Conservation (phyloP, 345 rosid species). For the Pugionium dolabratum region DNA sequence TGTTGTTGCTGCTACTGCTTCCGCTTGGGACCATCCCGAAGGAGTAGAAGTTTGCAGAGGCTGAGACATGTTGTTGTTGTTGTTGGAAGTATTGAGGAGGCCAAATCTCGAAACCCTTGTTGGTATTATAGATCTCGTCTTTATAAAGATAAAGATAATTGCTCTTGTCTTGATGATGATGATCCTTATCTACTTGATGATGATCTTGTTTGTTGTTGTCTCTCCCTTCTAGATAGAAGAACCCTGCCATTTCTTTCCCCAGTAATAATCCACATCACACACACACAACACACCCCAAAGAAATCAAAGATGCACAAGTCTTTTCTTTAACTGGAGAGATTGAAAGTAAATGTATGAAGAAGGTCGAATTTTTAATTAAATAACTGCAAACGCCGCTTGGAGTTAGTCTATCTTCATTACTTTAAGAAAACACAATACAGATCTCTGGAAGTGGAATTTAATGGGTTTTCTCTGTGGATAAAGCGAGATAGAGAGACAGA, state of each 20-base stretch:
- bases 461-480: too few species aligned
- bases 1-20: conserved; percentile 34
- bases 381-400: too few species aligned
- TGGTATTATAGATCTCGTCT: conserved; percentile 72
- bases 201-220: conserved; percentile 17
- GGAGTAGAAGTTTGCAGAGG: conserved; percentile 50
- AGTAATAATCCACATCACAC: conserved; percentile 51
- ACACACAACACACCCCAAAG: conserved; percentile 14
- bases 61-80: conserved; percentile 43
- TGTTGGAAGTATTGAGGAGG: conserved; percentile 63
- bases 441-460: too few species aligned
- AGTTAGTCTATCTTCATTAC: too few species aligned
- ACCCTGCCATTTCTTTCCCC: conserved; percentile 62
- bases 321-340: conserved; percentile 25
- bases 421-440: too few species aligned
- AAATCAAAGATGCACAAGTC: conserved; percentile 32
- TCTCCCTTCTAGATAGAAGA: conserved; percentile 82
- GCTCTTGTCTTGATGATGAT: conserved; percentile 47
- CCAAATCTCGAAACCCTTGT: conserved; percentile 81
- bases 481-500: conserved; percentile 5
- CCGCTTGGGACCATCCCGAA: conserved; percentile 71
- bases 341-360: not conserved
- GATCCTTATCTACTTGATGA: conserved; percentile 48
- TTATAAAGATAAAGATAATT: conserved; percentile 51
- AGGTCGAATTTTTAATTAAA: too few species aligned